Percentiles rank a stretch among this genome's conserved stretches.
These are phyloP conservation scores for Stropharia rugosoannulata DNA, from an alignment of 768 basidiomycete species.

Conservation along the genomic window DNA sequence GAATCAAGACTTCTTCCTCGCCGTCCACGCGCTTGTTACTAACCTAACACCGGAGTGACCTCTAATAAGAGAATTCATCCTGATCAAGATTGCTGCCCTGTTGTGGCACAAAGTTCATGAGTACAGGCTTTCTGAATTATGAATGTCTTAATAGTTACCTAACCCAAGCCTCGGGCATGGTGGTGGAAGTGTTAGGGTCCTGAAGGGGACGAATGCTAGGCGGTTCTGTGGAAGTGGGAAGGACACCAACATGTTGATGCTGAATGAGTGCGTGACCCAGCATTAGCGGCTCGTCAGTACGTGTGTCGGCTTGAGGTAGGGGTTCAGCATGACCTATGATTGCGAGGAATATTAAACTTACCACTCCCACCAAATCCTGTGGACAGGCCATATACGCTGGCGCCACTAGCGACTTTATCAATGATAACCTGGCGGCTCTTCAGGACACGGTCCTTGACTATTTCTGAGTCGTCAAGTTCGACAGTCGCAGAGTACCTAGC, in stretches of 20 bases:
- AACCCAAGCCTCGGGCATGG: constrained; percentile 88
- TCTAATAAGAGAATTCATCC: constrained; percentile 80
- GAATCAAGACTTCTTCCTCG: neutral
- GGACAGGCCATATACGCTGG: constrained; percentile 80
- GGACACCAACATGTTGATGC: constrained; percentile 70
- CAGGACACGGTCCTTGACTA: constrained; percentile 50
- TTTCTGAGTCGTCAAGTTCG: constrained; percentile 35
- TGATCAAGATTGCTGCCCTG: constrained; percentile 73
- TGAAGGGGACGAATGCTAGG: constrained; percentile 58
- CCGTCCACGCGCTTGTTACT: constrained; percentile 1
- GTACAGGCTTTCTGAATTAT: constrained; percentile 30
- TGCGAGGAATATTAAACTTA: constrained; percentile 20
- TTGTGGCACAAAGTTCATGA: constrained; percentile 9
- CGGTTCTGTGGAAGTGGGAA: constrained; percentile 51
- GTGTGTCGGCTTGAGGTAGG: constrained; percentile 58
- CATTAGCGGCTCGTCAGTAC: constrained; percentile 61
- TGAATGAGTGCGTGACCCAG: constrained; percentile 70
- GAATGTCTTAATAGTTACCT: constrained; percentile 41
- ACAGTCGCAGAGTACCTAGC: constrained; percentile 56
- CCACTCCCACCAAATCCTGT: constrained; percentile 81
- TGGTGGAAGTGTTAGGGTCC: constrained; percentile 63
- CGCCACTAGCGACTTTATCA: constrained; percentile 63
- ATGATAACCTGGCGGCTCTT: constrained; percentile 68
- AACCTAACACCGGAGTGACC: constrained; percentile 78
- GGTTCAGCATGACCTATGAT: constrained; percentile 5